phyloP scores from a whole-genome alignment of 176 grass and related monocot genomes.

The Dendrocalamus sinicus region DNA sequence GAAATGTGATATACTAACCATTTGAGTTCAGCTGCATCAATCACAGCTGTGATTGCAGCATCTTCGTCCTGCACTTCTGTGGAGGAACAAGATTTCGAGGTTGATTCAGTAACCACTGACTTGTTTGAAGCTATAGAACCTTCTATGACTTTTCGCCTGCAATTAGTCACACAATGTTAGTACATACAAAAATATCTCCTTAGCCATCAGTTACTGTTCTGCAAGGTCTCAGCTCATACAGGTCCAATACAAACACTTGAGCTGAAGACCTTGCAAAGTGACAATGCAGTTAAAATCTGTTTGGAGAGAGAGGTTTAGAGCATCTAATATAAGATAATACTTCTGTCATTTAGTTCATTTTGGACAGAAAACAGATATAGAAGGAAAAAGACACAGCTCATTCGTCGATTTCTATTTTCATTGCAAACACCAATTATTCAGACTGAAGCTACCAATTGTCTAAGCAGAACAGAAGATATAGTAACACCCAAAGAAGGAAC shows the following conservation, averaged over 20 bases:
- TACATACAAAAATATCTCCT: background rate
- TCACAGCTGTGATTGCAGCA: conserved; percentile 48
- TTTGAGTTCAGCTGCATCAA: conserved; percentile 59
- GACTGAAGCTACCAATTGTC: background rate
- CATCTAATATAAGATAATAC: background rate
- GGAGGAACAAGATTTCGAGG: conserved; percentile 49
- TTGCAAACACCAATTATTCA: background rate
- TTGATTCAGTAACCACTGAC: conserved; percentile 45
- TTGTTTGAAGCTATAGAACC: conserved; percentile 37
- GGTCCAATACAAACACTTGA: background rate
- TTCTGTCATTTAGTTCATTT: background rate
- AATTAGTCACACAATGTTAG: conserved; percentile 37
- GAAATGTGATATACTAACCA: conserved; percentile 26
- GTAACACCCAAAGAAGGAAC: background rate
- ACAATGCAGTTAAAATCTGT: background rate
- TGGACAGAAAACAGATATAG: background rate
- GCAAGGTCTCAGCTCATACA: background rate
- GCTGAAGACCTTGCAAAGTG: background rate
- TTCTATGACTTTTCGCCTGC: conserved; percentile 58
- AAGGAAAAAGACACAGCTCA: background rate
- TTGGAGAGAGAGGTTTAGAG: background rate
- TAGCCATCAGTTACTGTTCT: background rate
- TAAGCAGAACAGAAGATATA: background rate
- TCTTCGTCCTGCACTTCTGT: conserved; percentile 55
- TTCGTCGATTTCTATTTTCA: background rate